Conservation (phyloP, 2,329 filamentous ascomycete genomes). For the Endothia cerciana region DNA sequence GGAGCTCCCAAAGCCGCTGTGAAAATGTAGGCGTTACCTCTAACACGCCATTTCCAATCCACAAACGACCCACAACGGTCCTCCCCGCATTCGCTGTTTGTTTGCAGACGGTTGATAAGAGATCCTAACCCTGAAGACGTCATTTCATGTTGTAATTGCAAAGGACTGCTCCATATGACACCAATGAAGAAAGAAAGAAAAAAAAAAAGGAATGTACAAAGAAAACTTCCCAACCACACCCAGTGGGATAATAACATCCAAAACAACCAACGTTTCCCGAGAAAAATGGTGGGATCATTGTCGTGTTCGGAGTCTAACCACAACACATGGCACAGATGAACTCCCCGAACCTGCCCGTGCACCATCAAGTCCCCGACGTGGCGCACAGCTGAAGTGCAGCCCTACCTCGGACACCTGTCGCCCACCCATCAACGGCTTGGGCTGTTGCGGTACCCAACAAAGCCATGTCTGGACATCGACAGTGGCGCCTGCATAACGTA, state of each 20-base stretch:
- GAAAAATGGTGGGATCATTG: not conserved
- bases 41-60: conserved; percentile 23
- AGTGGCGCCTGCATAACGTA: too few relatives aligned
- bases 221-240: too few relatives aligned
- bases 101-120: too few relatives aligned
- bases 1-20: not conserved
- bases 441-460: not conserved
- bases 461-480: not conserved
- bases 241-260: too few relatives aligned
- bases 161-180: not conserved
- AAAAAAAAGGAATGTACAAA: too few relatives aligned
- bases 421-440: conserved; percentile 13
- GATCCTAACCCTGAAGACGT: conserved; percentile 8
- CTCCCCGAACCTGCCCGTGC: not conserved
- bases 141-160: conserved; percentile 14
- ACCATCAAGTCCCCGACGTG: not conserved
- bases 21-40: not conserved
- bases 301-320: not conserved
- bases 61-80: conserved; percentile 19
- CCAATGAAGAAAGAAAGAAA: not conserved
- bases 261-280: too few relatives aligned
- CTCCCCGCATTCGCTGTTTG: conserved; percentile 20
- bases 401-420: conserved; percentile 23
- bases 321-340: not conserved
- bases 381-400: not conserved